A percentile compares a stretch with the other conserved stretches of the same genome.
These are phyloP conservation scores for Sextonia rubra DNA, from an alignment of 164 flowering plant genomes.

Conservation along the genomic window DNA sequence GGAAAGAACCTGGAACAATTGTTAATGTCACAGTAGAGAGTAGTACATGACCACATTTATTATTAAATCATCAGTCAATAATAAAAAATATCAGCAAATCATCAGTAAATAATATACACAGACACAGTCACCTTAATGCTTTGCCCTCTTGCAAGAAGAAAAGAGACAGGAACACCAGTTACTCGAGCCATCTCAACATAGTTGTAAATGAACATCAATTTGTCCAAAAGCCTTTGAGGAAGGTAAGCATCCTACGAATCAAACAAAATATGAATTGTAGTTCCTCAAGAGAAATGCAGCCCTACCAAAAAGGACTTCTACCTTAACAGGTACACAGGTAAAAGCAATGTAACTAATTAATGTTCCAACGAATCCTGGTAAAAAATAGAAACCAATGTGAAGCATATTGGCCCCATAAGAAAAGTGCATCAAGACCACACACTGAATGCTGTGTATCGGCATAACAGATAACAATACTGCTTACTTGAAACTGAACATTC, in stretches of 20 bases:
- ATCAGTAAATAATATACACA: constrained; percentile 1
- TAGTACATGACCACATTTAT: background rate
- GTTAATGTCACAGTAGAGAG: background rate
- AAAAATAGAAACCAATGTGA: too few relatives aligned
- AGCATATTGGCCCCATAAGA: too few relatives aligned
- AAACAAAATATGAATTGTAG: constrained; percentile 2
- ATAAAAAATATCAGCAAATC: constrained; percentile 6
- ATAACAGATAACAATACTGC: too few relatives aligned
- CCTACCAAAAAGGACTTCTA: background rate
- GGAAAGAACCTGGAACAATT: constrained; percentile 72
- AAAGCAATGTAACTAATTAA: background rate
- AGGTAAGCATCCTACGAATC: constrained; percentile 93
- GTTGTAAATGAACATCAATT: constrained; percentile 90
- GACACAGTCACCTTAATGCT: constrained; percentile 75
- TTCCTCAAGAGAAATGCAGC: background rate
- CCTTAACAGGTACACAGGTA: background rate
- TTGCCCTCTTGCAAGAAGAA: constrained; percentile 96
- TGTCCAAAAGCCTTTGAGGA: constrained; percentile 94
- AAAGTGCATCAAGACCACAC: too few relatives aligned
- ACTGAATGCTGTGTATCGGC: too few relatives aligned
- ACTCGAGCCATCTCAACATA: constrained; percentile 99
- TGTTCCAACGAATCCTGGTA: background rate
- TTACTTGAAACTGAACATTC: too few relatives aligned
- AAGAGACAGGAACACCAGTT: constrained; percentile 96
- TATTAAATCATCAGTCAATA: background rate